Base-by-base conservation (phyloP, 2,329 filamentous ascomycete species). In the Fusarium buharicum region DNA sequence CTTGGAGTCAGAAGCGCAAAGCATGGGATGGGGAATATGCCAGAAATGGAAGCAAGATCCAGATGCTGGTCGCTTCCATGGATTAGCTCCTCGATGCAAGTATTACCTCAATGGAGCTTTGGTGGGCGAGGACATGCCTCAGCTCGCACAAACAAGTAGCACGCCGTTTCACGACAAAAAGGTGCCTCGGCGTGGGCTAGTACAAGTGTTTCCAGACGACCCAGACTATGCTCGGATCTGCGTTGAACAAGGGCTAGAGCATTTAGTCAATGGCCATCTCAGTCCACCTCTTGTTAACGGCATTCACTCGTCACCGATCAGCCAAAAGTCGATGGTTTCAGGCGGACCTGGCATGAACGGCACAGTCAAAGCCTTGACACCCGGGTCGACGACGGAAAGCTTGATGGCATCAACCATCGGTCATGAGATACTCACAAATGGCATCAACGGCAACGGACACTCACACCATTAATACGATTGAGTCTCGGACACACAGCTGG, bases 21-120 rank as follows among this genome's bases (percentile, higher is more conserved):
- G 78, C 17, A 66, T 70, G n/a, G 76, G 73, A 9, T 82, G 78
- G 72, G 74, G 72, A 39, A 70, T 75, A 7, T 74, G 77, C 4
- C 75, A 78, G 50, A 88, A 87, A 70, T 89, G 84, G 84, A 86
- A 82, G 70, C 76, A 78, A 50, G 86, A 89, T 64, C 84, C 85
- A 2, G 83, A 83, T 54, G 78, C 78, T 1, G 78, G 79, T 50
- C 79, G 79, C n/a, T 81, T 78, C 55, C 75, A 81, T 38, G 79
- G 78, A 4, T 86, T 85, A 68, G 82, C 83, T 5, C 86, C 86
- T 2, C 77, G 82, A 55, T 80, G 79, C 63, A 86, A 84, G 69
- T 83, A 86, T 68, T 89, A 83, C 63, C 63, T 86, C 63, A 83
- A 87, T 67, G 87, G 86, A 28, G 64, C 75, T 9, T 70, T 86